A percentile compares a stretch with the other conserved stretches of the same genome.
Evolutionary conservation across 495 filamentous ascomycete species (phyloP).

Genomic region (Aspergillus funiculosus): DNA sequence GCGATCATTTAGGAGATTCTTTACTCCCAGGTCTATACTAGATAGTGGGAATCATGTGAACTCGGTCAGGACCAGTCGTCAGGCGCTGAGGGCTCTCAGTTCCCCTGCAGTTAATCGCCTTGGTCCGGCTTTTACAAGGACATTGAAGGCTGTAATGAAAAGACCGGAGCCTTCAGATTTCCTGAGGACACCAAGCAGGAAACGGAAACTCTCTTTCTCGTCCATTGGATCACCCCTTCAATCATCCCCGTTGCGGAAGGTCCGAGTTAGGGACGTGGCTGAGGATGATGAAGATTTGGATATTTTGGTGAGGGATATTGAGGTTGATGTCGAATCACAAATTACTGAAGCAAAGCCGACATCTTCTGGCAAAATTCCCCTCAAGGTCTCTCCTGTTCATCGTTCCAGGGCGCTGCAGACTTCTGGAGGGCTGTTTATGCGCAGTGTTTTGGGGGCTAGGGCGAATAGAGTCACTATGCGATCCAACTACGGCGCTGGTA

Average conservation of each 20-base stretch:
- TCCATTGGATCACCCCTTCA: constrained; percentile 48
- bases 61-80: constrained; percentile 50
- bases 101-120: constrained; percentile 56
- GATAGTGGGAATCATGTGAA: constrained; percentile 37
- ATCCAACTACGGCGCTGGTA: constrained; percentile 42
- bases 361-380: constrained; percentile 19
- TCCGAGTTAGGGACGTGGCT: constrained; percentile 28
- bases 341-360: constrained; percentile 13
- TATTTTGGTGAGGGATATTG: constrained; percentile 28
- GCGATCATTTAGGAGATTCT: constrained; percentile 73
- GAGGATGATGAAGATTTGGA: constrained; percentile 34
- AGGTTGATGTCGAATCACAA: constrained; percentile 17
- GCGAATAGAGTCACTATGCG: constrained; percentile 33
- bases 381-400: constrained; percentile 34
- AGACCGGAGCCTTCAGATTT: constrained; percentile 30
- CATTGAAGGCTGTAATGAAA: constrained; percentile 31
- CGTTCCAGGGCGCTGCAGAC: constrained; percentile 40
- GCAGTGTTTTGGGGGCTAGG: constrained; percentile 34
- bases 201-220: constrained; percentile 41
- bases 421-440: constrained; percentile 37
- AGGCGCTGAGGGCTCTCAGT: constrained; percentile 66
- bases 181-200: constrained; percentile 36
- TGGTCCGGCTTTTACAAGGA: constrained; percentile 41
- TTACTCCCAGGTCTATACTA: constrained; percentile 60
- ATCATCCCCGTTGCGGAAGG: constrained; percentile 50